Percentiles rank a stretch among this genome's conserved stretches.
phyloP scores from a whole-genome alignment of 805 yeast species.

The Isabelozyma gotoi region DNA sequence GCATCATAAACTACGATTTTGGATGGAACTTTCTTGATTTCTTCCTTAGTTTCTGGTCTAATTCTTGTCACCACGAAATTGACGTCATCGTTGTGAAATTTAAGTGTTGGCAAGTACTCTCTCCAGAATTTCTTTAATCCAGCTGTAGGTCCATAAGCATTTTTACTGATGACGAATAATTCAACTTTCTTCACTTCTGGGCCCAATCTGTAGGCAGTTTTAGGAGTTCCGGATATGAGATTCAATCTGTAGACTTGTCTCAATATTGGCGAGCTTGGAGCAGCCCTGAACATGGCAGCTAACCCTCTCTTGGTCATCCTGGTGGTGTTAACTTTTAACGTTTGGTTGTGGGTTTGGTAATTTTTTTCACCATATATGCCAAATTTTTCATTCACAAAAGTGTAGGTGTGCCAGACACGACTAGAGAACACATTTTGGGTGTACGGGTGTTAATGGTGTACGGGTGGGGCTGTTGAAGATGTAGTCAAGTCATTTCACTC shows the following conservation, averaged over 20 bases:
- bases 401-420: not conserved
- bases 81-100: constrained; percentile 77
- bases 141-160: constrained; percentile 49
- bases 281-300: constrained; percentile 19
- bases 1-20: constrained; percentile 39
- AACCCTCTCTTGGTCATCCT: constrained; percentile 11
- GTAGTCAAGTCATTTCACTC: too few relatives aligned
- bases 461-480: too few relatives aligned
- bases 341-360: not conserved
- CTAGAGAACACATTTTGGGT: not conserved
- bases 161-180: constrained; percentile 48
- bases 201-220: constrained; percentile 32
- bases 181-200: constrained; percentile 40
- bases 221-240: constrained; percentile 48
- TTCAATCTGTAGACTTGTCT: constrained; percentile 53
- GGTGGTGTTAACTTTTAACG: not conserved
- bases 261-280: constrained; percentile 41
- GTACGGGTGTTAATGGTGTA: not conserved
- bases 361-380: not conserved
- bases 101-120: constrained; percentile 68
- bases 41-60: constrained; percentile 39
- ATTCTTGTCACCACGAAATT: constrained; percentile 62
- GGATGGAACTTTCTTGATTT: constrained; percentile 46
- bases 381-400: not conserved
- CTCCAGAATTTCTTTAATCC: constrained; percentile 80